Conservation (phyloP, 345 rosid species). For the Anacardium occidentale region DNA sequence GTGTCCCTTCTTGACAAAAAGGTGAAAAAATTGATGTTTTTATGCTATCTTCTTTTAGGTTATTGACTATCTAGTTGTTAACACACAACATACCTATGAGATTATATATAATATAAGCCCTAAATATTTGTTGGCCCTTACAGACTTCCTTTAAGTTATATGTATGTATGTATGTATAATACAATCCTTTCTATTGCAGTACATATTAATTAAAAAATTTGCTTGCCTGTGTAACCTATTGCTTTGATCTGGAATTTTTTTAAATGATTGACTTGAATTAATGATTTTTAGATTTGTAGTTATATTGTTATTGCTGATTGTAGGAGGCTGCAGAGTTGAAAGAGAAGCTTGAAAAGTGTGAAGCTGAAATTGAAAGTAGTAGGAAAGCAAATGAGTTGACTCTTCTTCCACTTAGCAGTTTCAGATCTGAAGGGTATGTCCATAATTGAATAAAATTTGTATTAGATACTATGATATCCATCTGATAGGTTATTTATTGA, state of each 20-base stretch:
- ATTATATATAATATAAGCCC: no score
- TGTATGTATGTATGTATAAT: no score
- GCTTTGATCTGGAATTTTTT: neutral
- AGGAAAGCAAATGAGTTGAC: slow-evolving; percentile 67
- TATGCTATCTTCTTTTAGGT: neutral
- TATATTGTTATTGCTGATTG: slow-evolving; percentile 16
- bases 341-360: slow-evolving; percentile 66
- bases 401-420: slow-evolving; percentile 69
- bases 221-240: neutral
- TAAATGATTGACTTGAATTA: neutral
- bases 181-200: no score
- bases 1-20: neutral
- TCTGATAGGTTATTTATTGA: neutral
- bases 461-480: neutral
- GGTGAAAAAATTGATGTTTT: neutral
- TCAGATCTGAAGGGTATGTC: slow-evolving; percentile 53
- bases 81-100: no score
- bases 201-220: neutral
- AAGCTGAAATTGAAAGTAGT: slow-evolving; percentile 70
- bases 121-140: no score
- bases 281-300: slow-evolving; percentile 1
- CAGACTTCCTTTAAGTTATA: no score
- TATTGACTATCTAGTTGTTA: neutral
- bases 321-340: slow-evolving; percentile 72
- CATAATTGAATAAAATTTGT: slow-evolving; percentile 3